phyloP scores from a whole-genome alignment of 768 basidiomycete species.

The Serendipita sp. region DNA sequence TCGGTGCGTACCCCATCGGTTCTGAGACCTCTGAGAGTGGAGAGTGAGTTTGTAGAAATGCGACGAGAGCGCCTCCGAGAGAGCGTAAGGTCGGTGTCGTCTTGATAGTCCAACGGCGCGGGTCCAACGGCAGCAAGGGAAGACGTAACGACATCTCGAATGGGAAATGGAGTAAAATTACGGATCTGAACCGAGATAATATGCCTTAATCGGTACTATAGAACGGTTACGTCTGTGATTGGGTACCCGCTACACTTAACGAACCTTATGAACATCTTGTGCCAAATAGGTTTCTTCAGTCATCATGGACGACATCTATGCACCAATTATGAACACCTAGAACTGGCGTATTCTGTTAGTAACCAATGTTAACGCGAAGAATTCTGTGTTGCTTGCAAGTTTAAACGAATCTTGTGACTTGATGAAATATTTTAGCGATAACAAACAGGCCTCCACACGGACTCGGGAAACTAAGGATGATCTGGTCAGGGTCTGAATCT shows the following conservation, averaged over 20 bases:
- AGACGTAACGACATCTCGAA: conserved; percentile 60
- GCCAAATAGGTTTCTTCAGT: background rate
- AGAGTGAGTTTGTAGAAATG: background rate
- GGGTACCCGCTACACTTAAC: background rate
- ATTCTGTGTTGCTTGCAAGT: background rate
- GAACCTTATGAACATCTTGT: background rate
- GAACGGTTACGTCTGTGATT: background rate
- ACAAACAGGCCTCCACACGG: no score
- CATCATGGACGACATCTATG: background rate
- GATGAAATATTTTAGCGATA: no score
- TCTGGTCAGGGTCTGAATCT: no score
- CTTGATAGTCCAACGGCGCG: background rate
- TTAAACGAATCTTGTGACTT: no score
- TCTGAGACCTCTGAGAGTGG: background rate
- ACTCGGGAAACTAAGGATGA: no score
- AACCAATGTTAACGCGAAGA: background rate
- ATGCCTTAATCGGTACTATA: conserved; percentile 46
- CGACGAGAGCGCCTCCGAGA: background rate
- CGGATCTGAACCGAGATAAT: conserved; percentile 56
- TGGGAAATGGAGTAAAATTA: conserved; percentile 74
- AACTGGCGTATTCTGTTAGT: no score
- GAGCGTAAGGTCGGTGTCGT: background rate
- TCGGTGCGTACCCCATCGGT: background rate
- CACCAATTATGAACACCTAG: background rate
- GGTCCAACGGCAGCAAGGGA: conserved; percentile 31